A percentile compares a stretch with the other conserved stretches of the same genome.
Conservation (phyloP, 139 green algal species). For the Chlorella sp. region DNA sequence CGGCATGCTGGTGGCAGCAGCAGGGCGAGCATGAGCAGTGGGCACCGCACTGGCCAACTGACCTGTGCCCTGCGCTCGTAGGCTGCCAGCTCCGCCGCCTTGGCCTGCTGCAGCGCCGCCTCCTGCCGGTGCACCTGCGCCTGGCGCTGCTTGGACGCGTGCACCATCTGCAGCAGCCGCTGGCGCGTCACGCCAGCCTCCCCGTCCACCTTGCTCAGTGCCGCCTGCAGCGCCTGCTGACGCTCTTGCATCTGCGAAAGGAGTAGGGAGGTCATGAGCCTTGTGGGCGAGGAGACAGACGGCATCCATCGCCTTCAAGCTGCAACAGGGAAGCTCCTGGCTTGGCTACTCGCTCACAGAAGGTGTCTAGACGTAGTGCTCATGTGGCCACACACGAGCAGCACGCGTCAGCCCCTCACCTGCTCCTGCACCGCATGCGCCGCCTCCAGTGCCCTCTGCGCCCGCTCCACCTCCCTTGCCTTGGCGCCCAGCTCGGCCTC, state of each 20-base stretch:
- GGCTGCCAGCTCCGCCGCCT: background rate
- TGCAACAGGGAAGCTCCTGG: no score
- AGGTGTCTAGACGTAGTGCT: no score
- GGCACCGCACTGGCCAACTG: no score
- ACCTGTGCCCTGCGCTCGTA: background rate
- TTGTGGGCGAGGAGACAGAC: no score
- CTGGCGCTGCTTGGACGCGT: background rate
- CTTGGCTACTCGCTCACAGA: no score
- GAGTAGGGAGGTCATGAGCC: no score
- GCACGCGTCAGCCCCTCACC: background rate
- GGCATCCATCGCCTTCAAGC: no score
- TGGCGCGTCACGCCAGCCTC: background rate
- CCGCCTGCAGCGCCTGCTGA: background rate
- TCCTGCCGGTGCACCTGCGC: background rate
- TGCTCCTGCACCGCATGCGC: constrained; percentile 8
- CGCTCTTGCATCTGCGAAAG: background rate
- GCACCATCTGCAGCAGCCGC: background rate
- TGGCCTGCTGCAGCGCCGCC: background rate
- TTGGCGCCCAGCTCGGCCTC: constrained; percentile 19
- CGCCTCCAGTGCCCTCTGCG: constrained; percentile 3
- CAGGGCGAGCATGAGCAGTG: no score
- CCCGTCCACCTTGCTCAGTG: background rate
- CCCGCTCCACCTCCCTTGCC: constrained; percentile 24
- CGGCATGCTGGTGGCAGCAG: no score
- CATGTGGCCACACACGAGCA: no score